Evolutionary conservation across 1,284 basidiomycete species (phyloP).

Genomic region (Apiotrichum gamsii): DNA sequence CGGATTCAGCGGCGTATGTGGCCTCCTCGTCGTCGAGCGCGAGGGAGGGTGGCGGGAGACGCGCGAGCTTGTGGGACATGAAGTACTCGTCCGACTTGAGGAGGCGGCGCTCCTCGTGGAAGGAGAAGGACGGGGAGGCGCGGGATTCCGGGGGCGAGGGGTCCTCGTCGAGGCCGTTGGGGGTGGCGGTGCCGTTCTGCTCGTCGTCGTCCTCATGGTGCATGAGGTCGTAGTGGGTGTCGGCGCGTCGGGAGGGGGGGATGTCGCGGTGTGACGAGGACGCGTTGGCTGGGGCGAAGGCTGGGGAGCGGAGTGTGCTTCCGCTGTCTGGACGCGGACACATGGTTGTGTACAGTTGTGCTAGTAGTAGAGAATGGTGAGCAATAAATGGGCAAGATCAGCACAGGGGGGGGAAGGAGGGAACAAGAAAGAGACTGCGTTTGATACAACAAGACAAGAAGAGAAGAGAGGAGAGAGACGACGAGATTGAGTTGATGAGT

Average conservation of each 20-base stretch:
- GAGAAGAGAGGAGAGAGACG: too few species aligned
- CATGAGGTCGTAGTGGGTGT: background rate
- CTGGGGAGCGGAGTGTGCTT: too few species aligned
- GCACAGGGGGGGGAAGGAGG: too few species aligned
- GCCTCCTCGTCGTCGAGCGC: conserved; percentile 8
- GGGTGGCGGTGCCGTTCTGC: background rate
- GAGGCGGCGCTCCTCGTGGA: conserved; percentile 43
- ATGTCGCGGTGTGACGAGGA: background rate
- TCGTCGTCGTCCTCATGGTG: background rate
- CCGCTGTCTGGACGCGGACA: too few species aligned
- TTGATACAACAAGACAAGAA: too few species aligned
- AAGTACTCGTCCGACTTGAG: conserved; percentile 45
- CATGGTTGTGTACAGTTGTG: too few species aligned
- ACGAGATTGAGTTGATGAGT: too few species aligned
- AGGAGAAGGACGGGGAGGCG: conserved; percentile 45
- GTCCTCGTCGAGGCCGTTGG: conserved; percentile 11
- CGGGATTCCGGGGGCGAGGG: conserved; percentile 14
- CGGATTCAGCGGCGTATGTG: conserved; percentile 1
- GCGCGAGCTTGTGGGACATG: conserved; percentile 41
- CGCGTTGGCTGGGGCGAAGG: background rate
- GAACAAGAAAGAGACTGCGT: too few species aligned
- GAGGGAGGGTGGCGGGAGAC: conserved; percentile 32
- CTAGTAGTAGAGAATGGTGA: too few species aligned
- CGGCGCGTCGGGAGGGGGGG: background rate
- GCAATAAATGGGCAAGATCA: too few species aligned